phyloP scores from a whole-genome alignment of 305 asterid genomes.

The Andrographis paniculata region DNA sequence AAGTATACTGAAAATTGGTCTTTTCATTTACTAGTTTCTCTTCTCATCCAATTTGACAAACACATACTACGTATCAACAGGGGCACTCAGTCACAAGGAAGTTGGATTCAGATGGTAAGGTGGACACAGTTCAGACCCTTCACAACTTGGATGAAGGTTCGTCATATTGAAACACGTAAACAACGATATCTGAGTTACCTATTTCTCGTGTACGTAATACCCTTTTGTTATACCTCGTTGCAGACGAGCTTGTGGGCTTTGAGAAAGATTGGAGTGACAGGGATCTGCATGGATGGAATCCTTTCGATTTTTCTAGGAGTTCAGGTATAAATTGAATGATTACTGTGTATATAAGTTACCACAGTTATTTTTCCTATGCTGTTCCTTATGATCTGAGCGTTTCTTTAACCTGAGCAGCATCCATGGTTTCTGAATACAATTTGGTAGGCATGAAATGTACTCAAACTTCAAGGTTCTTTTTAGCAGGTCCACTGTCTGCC shows the following conservation, averaged over 20 bases:
- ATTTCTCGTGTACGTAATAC: neutral
- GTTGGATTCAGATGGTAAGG: slow-evolving; percentile 71
- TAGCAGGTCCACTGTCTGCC: slow-evolving; percentile 15
- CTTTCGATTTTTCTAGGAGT: slow-evolving; percentile 20
- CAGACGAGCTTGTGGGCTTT: slow-evolving; percentile 68
- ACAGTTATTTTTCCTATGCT: neutral
- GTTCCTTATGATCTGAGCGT: no score
- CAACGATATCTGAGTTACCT: neutral
- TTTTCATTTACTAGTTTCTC: neutral
- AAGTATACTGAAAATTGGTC: neutral
- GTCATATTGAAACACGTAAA: slow-evolving; percentile 2
- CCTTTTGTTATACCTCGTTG: slow-evolving; percentile 7
- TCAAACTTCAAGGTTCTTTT: no score
- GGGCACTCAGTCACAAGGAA: slow-evolving; percentile 72
- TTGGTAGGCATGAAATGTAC: no score
- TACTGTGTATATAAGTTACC: no score
- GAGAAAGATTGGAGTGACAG: slow-evolving; percentile 59
- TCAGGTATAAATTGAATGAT: slow-evolving; percentile 19
- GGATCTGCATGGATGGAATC: slow-evolving; percentile 31
- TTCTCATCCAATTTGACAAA: neutral
- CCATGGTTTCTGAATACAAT: no score
- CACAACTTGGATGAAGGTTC: slow-evolving; percentile 78
- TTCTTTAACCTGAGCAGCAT: no score
- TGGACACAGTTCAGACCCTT: slow-evolving; percentile 56
- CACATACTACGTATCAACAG: slow-evolving; percentile 26